Base-by-base conservation (phyloP, 176 grass and related monocot genomes). In the Ensete glaucum region DNA sequence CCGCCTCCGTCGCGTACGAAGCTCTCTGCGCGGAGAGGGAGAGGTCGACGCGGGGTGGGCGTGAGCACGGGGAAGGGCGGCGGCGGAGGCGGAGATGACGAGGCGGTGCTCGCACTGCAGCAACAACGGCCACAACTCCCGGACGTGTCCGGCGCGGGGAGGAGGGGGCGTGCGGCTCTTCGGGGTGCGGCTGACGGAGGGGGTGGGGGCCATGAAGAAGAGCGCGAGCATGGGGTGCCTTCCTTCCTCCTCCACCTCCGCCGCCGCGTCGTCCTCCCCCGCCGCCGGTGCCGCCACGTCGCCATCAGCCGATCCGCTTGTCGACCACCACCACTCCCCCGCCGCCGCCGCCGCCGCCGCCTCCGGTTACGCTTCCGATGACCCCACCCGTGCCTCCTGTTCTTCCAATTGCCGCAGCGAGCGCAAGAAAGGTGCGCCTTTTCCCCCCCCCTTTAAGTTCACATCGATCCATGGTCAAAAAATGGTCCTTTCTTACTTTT, bases 91-190 rank as follows among this genome's bases (percentile, higher is more conserved):
- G 75, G 74, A 23, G 86, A 92, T 92, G 89, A 89, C 86, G 86
- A 76, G 92, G 78, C 82, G 92, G 56, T 96, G 92, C 89, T 96
- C 92, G 72, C 86, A 92, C 89, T 96, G 92, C 75, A 87, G 89
- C 81, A 96, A 92, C 84, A 96, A 92, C 84, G 92, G 89, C 74
- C 92, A 96, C 86, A 96, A 96, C 92, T 51, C 92, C 77, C 89
- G 92, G 14, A 96, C 92, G 56, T 92, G 92, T 67, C 92, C 84
- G 53, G 53, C 48, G 52, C 86, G 92, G 48, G 77, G 66, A 19
- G 62, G 65, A 0, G 62, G 65, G 0, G 88, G 84, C 1, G 62
- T 96, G 56, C 77, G 86, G 86, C 80, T 96, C 49, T 96, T 96
- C 58, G 92, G 92, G 23, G 92, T 96, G 77, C 68, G 85, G 50